These are phyloP conservation scores for Crucihimalaya himalaica DNA, from an alignment of 345 rosid species.

Conservation along the genomic window DNA sequence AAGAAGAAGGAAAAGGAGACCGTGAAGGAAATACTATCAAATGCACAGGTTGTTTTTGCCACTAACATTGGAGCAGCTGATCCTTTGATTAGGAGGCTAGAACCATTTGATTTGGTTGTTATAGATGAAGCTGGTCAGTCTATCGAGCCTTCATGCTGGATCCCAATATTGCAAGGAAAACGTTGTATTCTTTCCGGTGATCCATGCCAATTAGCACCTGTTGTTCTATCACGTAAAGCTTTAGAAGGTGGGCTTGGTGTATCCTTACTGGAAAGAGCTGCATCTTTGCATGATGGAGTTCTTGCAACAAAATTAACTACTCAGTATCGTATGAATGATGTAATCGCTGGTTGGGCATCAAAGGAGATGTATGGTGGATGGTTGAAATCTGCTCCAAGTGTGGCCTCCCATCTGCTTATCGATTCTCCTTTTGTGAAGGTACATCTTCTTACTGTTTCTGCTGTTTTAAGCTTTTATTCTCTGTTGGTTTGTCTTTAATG, in stretches of 20 bases:
- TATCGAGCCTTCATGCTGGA: constrained; percentile 96
- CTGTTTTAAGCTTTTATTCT: constrained; percentile 19
- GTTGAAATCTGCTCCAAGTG: constrained; percentile 70
- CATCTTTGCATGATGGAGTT: constrained; percentile 69
- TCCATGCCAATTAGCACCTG: constrained; percentile 94
- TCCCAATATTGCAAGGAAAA: constrained; percentile 88
- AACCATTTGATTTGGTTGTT: constrained; percentile 83
- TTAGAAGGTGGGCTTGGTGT: constrained; percentile 91
- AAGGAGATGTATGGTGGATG: constrained; percentile 95
- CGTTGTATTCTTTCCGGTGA: constrained; percentile 94
- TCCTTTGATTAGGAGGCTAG: constrained; percentile 75
- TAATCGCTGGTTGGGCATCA: constrained; percentile 96
- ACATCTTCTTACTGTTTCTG: constrained; percentile 29
- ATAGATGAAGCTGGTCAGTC: constrained; percentile 98
- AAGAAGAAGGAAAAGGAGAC: constrained; percentile 95
- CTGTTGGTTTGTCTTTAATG: neutral
- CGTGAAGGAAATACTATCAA: constrained; percentile 70
- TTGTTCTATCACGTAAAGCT: constrained; percentile 82
- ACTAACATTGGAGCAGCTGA: constrained; percentile 97
- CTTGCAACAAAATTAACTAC: constrained; percentile 69
- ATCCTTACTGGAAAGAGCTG: constrained; percentile 84
- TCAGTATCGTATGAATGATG: constrained; percentile 95
- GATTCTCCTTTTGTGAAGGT: constrained; percentile 96
- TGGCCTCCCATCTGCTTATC: constrained; percentile 81
- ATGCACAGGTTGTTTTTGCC: constrained; percentile 90